Evolutionary conservation across 108 stramenopile species (phyloP), one percentile per base, ranked within the genome.

Genomic region (Craspedostauros australis): DNA sequence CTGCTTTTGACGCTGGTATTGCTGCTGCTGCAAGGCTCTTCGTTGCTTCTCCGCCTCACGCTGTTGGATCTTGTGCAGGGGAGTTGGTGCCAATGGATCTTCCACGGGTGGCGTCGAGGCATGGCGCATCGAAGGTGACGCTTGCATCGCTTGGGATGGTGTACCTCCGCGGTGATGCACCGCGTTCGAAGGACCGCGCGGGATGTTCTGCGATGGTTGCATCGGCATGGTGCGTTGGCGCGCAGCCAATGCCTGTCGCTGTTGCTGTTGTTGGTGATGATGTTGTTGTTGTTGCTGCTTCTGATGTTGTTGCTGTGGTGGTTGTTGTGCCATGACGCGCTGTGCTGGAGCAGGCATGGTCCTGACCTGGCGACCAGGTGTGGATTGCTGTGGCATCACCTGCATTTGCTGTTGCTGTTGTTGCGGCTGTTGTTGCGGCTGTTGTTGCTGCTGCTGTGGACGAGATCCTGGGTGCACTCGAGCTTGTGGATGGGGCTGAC

Each of bases 51-150:
- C n/a, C n/a, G n/a, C n/a, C n/a, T 37, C 21, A 11, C 51, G 25
- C 14, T 57, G 36, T 30, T 68, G 46, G 46, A 68, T 68, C 5
- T 45, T 40, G n/a, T 23, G 12, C 1, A 60, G 26, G 7, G 66
- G 66, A 2, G 66, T 60, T 2, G 66, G 66, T 14, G 66, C 66
- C 52, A 53, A 68, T 15, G 66, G 66, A 40, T 68, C 66, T 6
- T 20, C 50, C 12, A 43, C 29, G 9, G 34, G 38, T 1, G 44
- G 15, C 29, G 45, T 11, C n/a, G 52, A 31, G 11, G 15, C 7
- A 12, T 27, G 12, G 14, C 21, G 24, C 12, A 12, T 14, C 21
- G 42, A 12, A 19, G 16, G 25, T 27, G 12, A 7, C 5, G 46
- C 29, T 22, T 20, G 34, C n/a, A n/a, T 19, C 2, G n/a, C 7